Conservation (phyloP, 305 asterid genomes). For the Withania somnifera region DNA sequence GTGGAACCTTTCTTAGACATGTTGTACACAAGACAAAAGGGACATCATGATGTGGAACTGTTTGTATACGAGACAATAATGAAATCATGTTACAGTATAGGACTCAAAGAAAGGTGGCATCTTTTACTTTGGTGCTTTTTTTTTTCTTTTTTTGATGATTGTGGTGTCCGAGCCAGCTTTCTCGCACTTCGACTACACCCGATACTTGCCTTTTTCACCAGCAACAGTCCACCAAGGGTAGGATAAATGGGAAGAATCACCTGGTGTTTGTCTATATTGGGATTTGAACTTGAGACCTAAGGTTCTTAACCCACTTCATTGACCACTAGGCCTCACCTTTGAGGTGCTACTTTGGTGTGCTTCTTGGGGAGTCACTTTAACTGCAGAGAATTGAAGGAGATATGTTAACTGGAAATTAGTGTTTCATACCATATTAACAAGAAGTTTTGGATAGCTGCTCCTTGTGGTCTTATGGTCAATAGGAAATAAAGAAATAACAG, state of each 20-base stretch:
- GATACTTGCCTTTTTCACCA: too few relatives aligned
- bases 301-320: too few relatives aligned
- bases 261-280: too few relatives aligned
- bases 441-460: background rate
- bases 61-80: background rate
- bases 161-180: too few relatives aligned
- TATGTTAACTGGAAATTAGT: background rate
- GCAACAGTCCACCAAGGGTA: too few relatives aligned
- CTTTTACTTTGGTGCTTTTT: background rate
- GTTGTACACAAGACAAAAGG: background rate
- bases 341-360: background rate
- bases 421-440: background rate
- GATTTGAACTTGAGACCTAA: too few relatives aligned
- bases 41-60: background rate
- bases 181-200: too few relatives aligned
- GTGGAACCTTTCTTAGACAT: background rate
- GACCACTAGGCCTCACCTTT: too few relatives aligned
- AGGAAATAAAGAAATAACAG: background rate
- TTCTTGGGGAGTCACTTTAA: background rate
- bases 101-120: background rate
- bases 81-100: background rate
- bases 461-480: background rate
- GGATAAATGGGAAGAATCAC: too few relatives aligned
- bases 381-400: background rate
- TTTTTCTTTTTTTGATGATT: too few relatives aligned